Percentiles rank a stretch among this genome's conserved stretches.
These are phyloP conservation scores for Glycine tomentella DNA, from an alignment of 306 rosid genomes.

Conservation along the genomic window DNA sequence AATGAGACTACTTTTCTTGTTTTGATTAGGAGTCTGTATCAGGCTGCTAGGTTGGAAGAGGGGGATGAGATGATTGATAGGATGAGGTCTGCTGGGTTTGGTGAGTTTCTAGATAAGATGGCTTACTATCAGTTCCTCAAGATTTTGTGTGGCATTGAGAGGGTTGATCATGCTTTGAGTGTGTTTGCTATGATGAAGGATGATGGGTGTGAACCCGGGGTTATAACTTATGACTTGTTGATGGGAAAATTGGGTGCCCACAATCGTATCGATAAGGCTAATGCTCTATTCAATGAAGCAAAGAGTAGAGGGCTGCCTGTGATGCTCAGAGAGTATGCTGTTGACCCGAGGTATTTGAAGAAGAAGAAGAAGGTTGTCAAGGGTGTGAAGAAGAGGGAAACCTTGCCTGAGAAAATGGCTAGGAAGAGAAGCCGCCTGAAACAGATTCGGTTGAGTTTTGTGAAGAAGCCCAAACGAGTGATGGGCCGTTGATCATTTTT, in stretches of 20 bases:
- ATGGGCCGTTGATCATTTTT: conserved; percentile 53
- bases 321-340: conserved; percentile 59
- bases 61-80: conserved; percentile 91
- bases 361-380: conserved; percentile 65
- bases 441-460: conserved; percentile 82
- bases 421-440: conserved; percentile 90
- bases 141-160: conserved; percentile 85
- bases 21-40: conserved; percentile 73
- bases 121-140: conserved; percentile 67
- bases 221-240: conserved; percentile 70
- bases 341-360: conserved; percentile 60
- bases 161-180: conserved; percentile 76
- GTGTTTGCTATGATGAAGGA: conserved; percentile 80
- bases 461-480: conserved; percentile 66
- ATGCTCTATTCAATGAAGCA: conserved; percentile 71
- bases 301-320: conserved; percentile 50
- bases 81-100: conserved; percentile 72
- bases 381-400: conserved; percentile 70
- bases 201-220: conserved; percentile 75
- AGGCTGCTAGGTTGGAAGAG: conserved; percentile 82
- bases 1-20: conserved; percentile 63
- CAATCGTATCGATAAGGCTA: conserved; percentile 68
- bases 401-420: conserved; percentile 88
- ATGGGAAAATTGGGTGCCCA: conserved; percentile 72
- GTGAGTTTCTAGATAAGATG: conserved; percentile 64